Evolutionary conservation across 805 yeast species (phyloP).

Genomic region (Monosporozyma yasuniensis): DNA sequence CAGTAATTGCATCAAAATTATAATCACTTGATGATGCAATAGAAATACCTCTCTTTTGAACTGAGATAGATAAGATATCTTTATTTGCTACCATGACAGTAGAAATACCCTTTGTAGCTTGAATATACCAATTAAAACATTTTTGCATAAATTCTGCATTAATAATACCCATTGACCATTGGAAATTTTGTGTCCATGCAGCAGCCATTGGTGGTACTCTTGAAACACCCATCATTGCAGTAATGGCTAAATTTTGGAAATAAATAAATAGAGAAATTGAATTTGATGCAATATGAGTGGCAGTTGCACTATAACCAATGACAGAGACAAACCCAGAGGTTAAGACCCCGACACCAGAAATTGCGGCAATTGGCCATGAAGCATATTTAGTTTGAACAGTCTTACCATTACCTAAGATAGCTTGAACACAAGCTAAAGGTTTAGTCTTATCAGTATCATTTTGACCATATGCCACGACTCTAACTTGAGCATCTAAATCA

Average conservation of each 20-base stretch:
- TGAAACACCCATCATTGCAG: slow-evolving; percentile 92
- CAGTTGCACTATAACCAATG: slow-evolving; percentile 82
- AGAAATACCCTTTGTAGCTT: slow-evolving; percentile 84
- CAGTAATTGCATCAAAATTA: slow-evolving; percentile 42
- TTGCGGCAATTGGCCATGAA: slow-evolving; percentile 92
- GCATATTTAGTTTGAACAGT: slow-evolving; percentile 90
- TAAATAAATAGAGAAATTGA: slow-evolving; percentile 86
- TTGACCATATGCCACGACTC: slow-evolving; percentile 53
- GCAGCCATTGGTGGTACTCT: slow-evolving; percentile 94
- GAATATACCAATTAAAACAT: slow-evolving; percentile 89
- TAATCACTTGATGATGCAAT: slow-evolving; percentile 29
- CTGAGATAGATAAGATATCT: slow-evolving; percentile 67
- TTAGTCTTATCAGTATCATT: slow-evolving; percentile 35
- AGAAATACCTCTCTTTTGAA: slow-evolving; percentile 49
- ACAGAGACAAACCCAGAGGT: slow-evolving; percentile 83
- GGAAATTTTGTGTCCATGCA: slow-evolving; percentile 95
- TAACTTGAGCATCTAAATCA: slow-evolving; percentile 85
- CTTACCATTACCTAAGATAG: slow-evolving; percentile 74
- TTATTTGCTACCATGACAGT: slow-evolving; percentile 63
- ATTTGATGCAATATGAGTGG: slow-evolving; percentile 96
- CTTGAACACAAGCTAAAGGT: slow-evolving; percentile 86
- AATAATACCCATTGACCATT: slow-evolving; percentile 93
- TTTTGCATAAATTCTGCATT: slow-evolving; percentile 65
- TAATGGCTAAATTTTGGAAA: slow-evolving; percentile 86
- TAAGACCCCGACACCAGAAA: slow-evolving; percentile 78